These are phyloP conservation scores for Phytophthora nicotianae DNA, from an alignment of 352 stramenopile genomes.

Conservation along the genomic window DNA sequence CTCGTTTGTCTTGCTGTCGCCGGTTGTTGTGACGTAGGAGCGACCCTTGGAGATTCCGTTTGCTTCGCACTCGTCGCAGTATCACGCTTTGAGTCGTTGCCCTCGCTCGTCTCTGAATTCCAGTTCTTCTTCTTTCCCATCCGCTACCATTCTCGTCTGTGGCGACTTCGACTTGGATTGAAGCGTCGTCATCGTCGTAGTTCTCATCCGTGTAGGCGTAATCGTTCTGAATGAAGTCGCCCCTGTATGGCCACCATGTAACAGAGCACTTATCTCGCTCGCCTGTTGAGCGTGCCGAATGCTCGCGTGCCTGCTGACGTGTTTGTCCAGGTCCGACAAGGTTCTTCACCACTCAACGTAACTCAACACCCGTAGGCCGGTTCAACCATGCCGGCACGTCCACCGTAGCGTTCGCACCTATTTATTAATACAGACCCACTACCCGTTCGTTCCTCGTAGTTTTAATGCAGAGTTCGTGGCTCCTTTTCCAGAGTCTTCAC, in stretches of 20 bases:
- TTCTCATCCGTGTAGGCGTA: background rate
- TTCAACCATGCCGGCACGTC: background rate
- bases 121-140: too few relatives aligned
- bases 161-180: background rate
- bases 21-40: too few relatives aligned
- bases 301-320: background rate
- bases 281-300: background rate
- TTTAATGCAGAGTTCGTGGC: background rate
- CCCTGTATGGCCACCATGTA: too few relatives aligned
- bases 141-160: too few relatives aligned
- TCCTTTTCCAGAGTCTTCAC: background rate
- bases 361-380: background rate
- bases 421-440: background rate
- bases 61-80: too few relatives aligned
- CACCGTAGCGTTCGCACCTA: background rate
- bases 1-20: too few relatives aligned
- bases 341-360: background rate
- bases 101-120: too few relatives aligned
- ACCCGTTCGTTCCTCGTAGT: background rate
- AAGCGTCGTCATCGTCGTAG: background rate
- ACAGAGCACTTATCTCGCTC: background rate
- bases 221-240: too few relatives aligned
- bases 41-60: too few relatives aligned
- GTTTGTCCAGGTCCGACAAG: background rate
- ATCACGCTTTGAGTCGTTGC: too few relatives aligned